Base-by-base conservation (phyloP, 148 eudicot genomes). In the Cornus suecica region DNA sequence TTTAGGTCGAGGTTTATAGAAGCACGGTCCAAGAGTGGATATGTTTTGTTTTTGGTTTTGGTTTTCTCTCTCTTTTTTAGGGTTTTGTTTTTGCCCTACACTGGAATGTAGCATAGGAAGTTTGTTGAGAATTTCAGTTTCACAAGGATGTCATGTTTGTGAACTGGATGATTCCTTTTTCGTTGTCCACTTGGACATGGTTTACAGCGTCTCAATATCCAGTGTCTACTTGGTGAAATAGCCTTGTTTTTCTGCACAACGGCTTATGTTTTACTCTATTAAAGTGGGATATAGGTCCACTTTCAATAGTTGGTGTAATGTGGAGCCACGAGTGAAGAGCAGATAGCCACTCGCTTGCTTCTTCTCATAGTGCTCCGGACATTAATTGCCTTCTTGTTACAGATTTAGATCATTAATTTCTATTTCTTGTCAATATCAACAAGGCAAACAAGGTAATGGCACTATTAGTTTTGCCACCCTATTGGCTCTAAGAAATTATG, bases 271-370 rank as follows among this genome's bases (percentile, higher is more conserved):
- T 10, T 37, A 6, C 42, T 37, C 20, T 13, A 16, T 48, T 48
- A 48, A 8, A 48, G 15, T 13, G 15, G 54, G 15, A 2, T 37
- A 4, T 48, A 13, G 14, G 13, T 1, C 18, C 18, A 48, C 1
- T 48, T 48, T 16, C 20, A 1, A 11, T 16, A 0, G 54, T 48
- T 54, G 60, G 24, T 58, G 37, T 20, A 29, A 1, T 15, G 8
- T 72, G 74, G 80, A 79, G 77, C 70, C 74, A 76, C 83, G 75
- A 79, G 83, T n/a, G 62, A 66, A 11, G 42, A 28, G 16, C 45
- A 10, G 65, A 32, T 31, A 67, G 54, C 70, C 65, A 60, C 24
- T 25, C 56, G 24, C 20, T 60, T 34, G 2, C 28, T 27, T 31
- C n/a, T 23, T 72, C 5, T 56, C 29, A 56, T 25, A 79, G 65